phyloP scores from a whole-genome alignment of 1,284 basidiomycete genomes.

The Pyrrhoderma noxium region DNA sequence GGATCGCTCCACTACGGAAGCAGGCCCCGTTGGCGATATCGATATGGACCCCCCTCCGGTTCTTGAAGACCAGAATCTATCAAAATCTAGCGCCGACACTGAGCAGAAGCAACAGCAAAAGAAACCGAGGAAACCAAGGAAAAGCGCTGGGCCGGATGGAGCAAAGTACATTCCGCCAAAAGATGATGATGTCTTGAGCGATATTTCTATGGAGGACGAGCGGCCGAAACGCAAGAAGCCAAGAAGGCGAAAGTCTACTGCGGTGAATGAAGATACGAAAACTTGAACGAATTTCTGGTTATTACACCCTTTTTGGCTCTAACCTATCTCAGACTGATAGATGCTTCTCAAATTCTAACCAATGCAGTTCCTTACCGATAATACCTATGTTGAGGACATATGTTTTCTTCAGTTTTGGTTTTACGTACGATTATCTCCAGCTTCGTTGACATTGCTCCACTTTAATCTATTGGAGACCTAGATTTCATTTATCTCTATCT shows the following conservation, averaged over 20 bases:
- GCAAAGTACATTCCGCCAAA: slow-evolving; percentile 16
- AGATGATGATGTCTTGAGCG: slow-evolving; percentile 7
- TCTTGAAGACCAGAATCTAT: too few relatives aligned
- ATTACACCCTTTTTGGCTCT: too few relatives aligned
- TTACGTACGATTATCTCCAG: too few relatives aligned
- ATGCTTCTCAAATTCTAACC: too few relatives aligned
- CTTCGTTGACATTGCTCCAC: too few relatives aligned
- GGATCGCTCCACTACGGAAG: not conserved
- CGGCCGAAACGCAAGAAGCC: slow-evolving; percentile 16
- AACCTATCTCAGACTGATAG: too few relatives aligned
- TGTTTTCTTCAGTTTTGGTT: too few relatives aligned
- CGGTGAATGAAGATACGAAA: not conserved
- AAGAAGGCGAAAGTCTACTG: slow-evolving; percentile 8
- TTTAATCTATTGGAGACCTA: too few relatives aligned
- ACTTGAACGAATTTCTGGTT: not conserved
- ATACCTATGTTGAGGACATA: too few relatives aligned
- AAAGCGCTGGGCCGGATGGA: slow-evolving; percentile 14
- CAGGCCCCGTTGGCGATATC: slow-evolving; percentile 2
- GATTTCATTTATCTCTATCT: too few relatives aligned
- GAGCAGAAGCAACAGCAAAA: slow-evolving; percentile 12
- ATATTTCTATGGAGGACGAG: slow-evolving; percentile 10
- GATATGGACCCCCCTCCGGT: not conserved
- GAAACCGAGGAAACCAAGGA: slow-evolving; percentile 14
- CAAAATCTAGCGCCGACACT: not conserved
- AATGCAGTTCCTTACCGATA: too few relatives aligned